phyloP scores from a whole-genome alignment of 2,329 filamentous ascomycete genomes.

The Aspergillus niger region DNA sequence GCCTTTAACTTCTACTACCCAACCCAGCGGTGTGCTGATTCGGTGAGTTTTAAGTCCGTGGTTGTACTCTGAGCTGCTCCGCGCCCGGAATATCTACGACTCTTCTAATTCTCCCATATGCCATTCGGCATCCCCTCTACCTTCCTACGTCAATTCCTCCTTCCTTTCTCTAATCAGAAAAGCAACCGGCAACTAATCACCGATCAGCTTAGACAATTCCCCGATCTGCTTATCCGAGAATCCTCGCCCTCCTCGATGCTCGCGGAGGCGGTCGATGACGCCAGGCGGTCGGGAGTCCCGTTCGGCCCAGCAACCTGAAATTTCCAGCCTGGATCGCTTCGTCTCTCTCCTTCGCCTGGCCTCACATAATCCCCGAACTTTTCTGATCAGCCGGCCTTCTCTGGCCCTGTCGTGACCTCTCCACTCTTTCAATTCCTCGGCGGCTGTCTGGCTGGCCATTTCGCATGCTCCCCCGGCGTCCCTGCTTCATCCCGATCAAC shows the following conservation, averaged over 20 bases:
- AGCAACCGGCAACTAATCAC: not conserved
- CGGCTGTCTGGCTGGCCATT: not conserved
- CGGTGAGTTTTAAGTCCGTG: not conserved
- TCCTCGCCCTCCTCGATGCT: not conserved
- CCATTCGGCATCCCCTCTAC: not conserved
- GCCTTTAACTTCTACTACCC: not conserved
- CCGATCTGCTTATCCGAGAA: not conserved
- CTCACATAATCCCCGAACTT: not conserved
- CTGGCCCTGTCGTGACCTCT: not conserved
- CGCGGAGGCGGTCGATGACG: constrained; percentile 3
- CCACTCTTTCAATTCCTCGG: not conserved
- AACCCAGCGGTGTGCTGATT: not conserved
- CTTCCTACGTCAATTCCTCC: not conserved
- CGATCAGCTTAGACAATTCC: not conserved
- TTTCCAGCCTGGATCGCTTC: not conserved
- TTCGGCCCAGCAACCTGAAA: not conserved
- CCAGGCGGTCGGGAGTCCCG: constrained; percentile 19
- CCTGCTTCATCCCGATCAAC: not conserved
- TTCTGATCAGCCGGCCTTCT: not conserved
- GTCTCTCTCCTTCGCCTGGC: not conserved
- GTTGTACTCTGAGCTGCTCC: not conserved
- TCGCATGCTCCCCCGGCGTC: not conserved
- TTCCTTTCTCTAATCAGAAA: not conserved
- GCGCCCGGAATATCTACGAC: not conserved
- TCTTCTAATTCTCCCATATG: not conserved